phyloP scores from a whole-genome alignment of 768 basidiomycete species.

The Inosperma sp. region DNA sequence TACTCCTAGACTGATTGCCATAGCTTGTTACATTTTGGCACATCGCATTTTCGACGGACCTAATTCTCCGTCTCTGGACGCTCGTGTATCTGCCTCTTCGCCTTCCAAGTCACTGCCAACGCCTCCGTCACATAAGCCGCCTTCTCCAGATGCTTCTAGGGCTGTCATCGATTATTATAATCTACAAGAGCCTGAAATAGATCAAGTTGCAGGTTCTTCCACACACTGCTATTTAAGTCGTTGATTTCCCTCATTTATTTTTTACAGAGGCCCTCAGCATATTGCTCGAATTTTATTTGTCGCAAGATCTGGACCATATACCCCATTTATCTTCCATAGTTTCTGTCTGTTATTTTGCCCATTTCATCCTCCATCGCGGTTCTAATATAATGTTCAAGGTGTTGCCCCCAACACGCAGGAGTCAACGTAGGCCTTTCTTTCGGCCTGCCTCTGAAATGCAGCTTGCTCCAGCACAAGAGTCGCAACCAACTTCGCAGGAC shows the following conservation, averaged over 20 bases:
- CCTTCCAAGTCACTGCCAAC: constrained; percentile 76
- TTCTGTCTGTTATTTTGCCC: constrained; percentile 38
- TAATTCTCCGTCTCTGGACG: constrained; percentile 67
- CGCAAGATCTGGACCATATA: constrained; percentile 49
- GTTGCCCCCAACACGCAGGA: constrained; percentile 37
- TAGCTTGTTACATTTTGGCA: constrained; percentile 73
- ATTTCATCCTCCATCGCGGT: constrained; percentile 5
- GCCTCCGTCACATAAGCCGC: constrained; percentile 71
- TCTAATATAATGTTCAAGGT: constrained; percentile 34
- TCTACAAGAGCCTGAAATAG: constrained; percentile 55
- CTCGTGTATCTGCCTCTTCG: constrained; percentile 64
- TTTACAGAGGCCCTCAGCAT: constrained; percentile 62
- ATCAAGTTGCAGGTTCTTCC: constrained; percentile 52
- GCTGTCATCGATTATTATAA: constrained; percentile 65
- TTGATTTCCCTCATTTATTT: constrained; percentile 6
- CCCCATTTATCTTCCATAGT: constrained; percentile 49
- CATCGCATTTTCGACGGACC: constrained; percentile 70
- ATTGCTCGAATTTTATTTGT: constrained; percentile 67
- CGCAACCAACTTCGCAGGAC: constrained; percentile 23
- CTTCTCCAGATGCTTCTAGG: constrained; percentile 65
- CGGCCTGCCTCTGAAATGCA: constrained; percentile 34
- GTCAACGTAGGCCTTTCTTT: constrained; percentile 37
- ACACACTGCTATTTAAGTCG: constrained; percentile 1
- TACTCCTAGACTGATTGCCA: constrained; percentile 64
- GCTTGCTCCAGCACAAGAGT: constrained; percentile 17